Conservation (phyloP, 495 filamentous ascomycete species). For the Aspergillus heteromorphus region DNA sequence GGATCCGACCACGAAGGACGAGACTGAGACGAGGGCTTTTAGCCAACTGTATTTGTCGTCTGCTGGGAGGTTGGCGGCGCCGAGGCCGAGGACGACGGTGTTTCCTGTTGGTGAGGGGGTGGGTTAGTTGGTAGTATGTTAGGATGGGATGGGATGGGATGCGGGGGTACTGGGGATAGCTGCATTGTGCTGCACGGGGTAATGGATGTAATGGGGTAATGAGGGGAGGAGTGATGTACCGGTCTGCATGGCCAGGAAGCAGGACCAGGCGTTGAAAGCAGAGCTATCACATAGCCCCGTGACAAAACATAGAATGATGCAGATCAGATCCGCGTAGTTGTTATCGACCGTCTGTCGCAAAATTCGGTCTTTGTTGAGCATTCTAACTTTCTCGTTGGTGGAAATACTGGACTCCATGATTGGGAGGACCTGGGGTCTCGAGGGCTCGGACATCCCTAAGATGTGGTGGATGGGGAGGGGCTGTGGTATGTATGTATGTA, state of each 20-base stretch:
- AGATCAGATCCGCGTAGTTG: conserved; percentile 45
- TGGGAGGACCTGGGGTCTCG: not conserved
- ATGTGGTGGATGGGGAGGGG: not conserved
- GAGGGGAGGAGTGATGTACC: conserved; percentile 27
- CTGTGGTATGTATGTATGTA: not conserved
- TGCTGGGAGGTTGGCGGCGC: conserved; percentile 45
- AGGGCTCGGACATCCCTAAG: not conserved
- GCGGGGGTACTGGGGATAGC: too few relatives aligned
- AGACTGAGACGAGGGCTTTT: conserved; percentile 55
- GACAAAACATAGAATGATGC: conserved; percentile 51
- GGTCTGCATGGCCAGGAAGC: conserved; percentile 61
- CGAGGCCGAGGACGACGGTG: conserved; percentile 62
- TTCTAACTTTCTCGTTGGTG: not conserved
- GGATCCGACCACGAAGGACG: conserved; percentile 46
- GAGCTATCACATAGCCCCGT: conserved; percentile 58
- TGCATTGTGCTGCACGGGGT: too few relatives aligned
- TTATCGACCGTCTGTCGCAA: conserved; percentile 37
- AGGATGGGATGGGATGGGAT: too few relatives aligned
- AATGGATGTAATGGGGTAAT: not conserved
- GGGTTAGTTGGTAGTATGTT: not conserved
- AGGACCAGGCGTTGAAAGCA: conserved; percentile 57
- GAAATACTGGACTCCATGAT: not conserved
- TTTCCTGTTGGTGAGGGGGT: conserved; percentile 40
- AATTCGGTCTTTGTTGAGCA: not conserved
- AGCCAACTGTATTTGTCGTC: conserved; percentile 56